phyloP scores from a whole-genome alignment of 768 basidiomycete genomes.

The Boletus fagicola region DNA sequence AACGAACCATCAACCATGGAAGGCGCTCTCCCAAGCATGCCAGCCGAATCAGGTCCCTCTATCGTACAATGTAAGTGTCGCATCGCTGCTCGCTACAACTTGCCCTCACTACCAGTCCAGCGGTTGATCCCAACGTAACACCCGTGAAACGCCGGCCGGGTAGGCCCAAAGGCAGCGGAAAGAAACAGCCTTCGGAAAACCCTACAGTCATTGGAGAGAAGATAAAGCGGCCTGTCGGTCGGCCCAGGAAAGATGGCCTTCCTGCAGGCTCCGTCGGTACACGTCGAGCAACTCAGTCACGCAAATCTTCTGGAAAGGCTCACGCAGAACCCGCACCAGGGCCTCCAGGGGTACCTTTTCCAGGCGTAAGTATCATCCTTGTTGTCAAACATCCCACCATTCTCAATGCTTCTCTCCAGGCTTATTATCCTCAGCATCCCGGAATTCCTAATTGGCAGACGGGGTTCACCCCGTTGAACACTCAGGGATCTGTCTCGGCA shows the following conservation, averaged over 20 bases:
- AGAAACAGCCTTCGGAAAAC: slow-evolving; percentile 51
- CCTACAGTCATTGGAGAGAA: slow-evolving; percentile 45
- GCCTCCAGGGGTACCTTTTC: slow-evolving; percentile 32
- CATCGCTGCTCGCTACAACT: background rate
- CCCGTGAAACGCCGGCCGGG: slow-evolving; percentile 69
- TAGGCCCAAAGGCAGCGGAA: slow-evolving; percentile 76
- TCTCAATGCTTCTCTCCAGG: slow-evolving; percentile 19
- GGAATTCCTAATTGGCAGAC: slow-evolving; percentile 32
- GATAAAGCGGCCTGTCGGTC: slow-evolving; percentile 74
- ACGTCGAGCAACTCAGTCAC: slow-evolving; percentile 41
- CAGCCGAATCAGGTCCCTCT: slow-evolving; percentile 27
- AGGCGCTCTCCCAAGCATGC: slow-evolving; percentile 23
- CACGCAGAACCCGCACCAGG: slow-evolving; percentile 20
- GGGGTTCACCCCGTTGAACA: slow-evolving; percentile 27
- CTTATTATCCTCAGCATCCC: slow-evolving; percentile 34
- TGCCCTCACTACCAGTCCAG: slow-evolving; percentile 12
- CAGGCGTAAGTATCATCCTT: slow-evolving; percentile 23
- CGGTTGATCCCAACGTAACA: slow-evolving; percentile 28
- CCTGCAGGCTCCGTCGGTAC: slow-evolving; percentile 68
- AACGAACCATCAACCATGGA: slow-evolving; percentile 23
- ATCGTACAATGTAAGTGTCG: slow-evolving; percentile 26
- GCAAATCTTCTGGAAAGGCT: slow-evolving; percentile 37
- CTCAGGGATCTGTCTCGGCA: slow-evolving; percentile 31
- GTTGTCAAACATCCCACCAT: background rate
- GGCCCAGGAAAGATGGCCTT: slow-evolving; percentile 78